Conservation (phyloP, 2,329 filamentous ascomycete species). For the Uncinocarpus reesii region DNA sequence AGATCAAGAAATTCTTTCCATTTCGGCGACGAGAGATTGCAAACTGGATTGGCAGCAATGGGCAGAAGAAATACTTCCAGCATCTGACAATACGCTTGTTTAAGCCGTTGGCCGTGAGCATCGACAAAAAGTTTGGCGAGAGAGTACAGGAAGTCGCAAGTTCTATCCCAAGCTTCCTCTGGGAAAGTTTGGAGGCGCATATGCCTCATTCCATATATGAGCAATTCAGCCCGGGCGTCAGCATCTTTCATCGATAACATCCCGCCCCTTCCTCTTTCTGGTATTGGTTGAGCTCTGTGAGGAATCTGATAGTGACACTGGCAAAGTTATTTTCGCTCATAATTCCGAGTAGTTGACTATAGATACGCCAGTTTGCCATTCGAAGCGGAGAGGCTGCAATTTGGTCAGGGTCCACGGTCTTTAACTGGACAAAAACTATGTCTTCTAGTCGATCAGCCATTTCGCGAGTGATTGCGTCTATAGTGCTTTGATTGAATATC, state of each 20-base stretch:
- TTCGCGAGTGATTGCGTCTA: constrained; percentile 72
- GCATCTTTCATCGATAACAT: constrained; percentile 44
- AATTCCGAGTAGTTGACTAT: constrained; percentile 82
- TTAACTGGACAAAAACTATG: constrained; percentile 94
- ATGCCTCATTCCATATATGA: constrained; percentile 86
- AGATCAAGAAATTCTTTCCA: constrained; percentile 79
- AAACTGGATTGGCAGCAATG: constrained; percentile 68
- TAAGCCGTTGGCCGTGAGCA: constrained; percentile 79
- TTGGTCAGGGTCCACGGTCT: constrained; percentile 74
- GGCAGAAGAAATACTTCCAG: constrained; percentile 78
- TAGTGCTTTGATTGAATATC: constrained; percentile 79
- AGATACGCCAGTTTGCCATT: constrained; percentile 91
- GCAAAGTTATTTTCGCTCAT: constrained; percentile 91
- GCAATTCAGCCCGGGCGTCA: constrained; percentile 74
- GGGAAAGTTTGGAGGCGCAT: constrained; percentile 65
- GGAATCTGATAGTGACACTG: constrained; percentile 70
- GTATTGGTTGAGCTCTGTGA: constrained; percentile 66
- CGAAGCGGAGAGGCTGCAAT: constrained; percentile 61
- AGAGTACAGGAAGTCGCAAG: constrained; percentile 77
- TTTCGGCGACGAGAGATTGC: constrained; percentile 66
- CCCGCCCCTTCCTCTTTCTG: constrained; percentile 60
- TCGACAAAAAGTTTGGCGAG: constrained; percentile 73
- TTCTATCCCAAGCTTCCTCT: constrained; percentile 67
- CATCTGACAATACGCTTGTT: constrained; percentile 88
- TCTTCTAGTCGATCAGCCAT: constrained; percentile 91